phyloP scores from a whole-genome alignment of 1,139 yeast genomes.

The Magnusiomyces suaveolens region DNA sequence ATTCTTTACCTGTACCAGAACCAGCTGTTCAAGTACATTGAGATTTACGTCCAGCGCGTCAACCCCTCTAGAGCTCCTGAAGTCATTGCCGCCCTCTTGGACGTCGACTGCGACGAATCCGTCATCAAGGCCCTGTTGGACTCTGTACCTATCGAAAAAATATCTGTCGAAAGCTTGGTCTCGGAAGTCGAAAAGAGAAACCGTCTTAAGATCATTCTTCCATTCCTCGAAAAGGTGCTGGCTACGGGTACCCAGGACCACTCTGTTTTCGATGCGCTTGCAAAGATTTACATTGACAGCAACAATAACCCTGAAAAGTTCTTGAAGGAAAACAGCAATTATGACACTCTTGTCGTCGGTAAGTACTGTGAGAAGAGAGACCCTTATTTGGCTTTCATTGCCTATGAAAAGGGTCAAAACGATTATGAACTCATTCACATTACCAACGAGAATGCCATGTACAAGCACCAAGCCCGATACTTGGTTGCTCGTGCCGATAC shows the following conservation, averaged over 20 bases:
- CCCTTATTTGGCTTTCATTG: conserved; percentile 94
- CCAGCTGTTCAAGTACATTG: conserved; percentile 90
- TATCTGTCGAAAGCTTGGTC: conserved; percentile 82
- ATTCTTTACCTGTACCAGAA: conserved; percentile 88
- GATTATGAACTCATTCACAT: conserved; percentile 82
- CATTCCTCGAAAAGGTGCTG: conserved; percentile 84
- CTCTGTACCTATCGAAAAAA: conserved; percentile 83
- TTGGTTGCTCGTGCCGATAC: conserved; percentile 76
- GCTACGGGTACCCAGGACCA: conserved; percentile 83
- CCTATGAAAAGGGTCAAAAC: conserved; percentile 89
- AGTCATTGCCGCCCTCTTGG: conserved; percentile 90
- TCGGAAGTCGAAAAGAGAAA: conserved; percentile 94
- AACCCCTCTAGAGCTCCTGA: conserved; percentile 94
- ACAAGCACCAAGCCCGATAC: conserved; percentile 96
- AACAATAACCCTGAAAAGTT: conserved; percentile 96
- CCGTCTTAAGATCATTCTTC: conserved; percentile 80
- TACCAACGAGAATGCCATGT: conserved; percentile 96
- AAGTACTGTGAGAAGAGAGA: conserved; percentile 98
- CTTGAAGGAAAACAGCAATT: conserved; percentile 77
- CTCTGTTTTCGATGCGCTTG: conserved; percentile 88
- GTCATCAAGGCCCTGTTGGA: conserved; percentile 72
- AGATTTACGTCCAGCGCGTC: conserved; percentile 94
- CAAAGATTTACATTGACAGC: conserved; percentile 94
- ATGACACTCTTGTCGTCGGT: conserved; percentile 91
- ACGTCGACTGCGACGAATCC: conserved; percentile 91